A percentile compares a stretch with the other conserved stretches of the same genome.
phyloP scores from a whole-genome alignment of 305 asterid genomes.

The Fraxinus nigra region DNA sequence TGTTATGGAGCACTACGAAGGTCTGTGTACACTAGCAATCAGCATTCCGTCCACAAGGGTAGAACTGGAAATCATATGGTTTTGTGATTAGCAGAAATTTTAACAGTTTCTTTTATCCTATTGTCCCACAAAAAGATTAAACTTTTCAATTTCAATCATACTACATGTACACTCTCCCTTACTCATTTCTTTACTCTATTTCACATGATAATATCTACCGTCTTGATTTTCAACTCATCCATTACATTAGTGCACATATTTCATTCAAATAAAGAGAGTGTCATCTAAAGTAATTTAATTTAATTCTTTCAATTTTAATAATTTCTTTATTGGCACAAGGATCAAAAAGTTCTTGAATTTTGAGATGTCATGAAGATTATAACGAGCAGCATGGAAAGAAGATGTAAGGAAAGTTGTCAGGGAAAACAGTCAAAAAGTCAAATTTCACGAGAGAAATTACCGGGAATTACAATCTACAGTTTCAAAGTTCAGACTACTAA shows the following conservation, averaged over 20 bases:
- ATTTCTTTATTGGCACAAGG: slow-evolving; percentile 37
- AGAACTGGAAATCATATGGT: slow-evolving; percentile 33
- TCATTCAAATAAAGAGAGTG: no score
- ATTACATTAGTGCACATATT: no score
- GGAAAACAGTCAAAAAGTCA: slow-evolving; percentile 46
- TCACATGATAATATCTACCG: no score
- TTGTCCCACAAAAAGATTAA: slow-evolving; percentile 22
- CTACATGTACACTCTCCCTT: no score
- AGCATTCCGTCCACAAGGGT: slow-evolving; percentile 38
- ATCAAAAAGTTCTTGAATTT: slow-evolving; percentile 44
- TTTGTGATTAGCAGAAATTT: slow-evolving; percentile 45
- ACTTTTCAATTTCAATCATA: no score
- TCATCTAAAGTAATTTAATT: no score
- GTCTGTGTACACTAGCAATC: slow-evolving; percentile 19
- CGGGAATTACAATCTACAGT: slow-evolving; percentile 38
- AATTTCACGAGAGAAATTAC: slow-evolving; percentile 52
- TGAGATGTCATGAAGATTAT: slow-evolving; percentile 34
- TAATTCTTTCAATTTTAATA: background rate
- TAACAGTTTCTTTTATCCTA: slow-evolving; percentile 10
- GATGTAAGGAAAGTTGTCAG: slow-evolving; percentile 26
- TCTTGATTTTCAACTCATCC: no score
- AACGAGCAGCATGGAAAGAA: slow-evolving; percentile 34
- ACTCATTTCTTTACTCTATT: no score
- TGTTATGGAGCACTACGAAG: slow-evolving; percentile 1
- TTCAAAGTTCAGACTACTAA: slow-evolving; percentile 24